Evolutionary conservation across 2,329 filamentous ascomycete genomes (phyloP), one percentile per base, ranked within the genome.

Genomic region (Talaromyces sp.): DNA sequence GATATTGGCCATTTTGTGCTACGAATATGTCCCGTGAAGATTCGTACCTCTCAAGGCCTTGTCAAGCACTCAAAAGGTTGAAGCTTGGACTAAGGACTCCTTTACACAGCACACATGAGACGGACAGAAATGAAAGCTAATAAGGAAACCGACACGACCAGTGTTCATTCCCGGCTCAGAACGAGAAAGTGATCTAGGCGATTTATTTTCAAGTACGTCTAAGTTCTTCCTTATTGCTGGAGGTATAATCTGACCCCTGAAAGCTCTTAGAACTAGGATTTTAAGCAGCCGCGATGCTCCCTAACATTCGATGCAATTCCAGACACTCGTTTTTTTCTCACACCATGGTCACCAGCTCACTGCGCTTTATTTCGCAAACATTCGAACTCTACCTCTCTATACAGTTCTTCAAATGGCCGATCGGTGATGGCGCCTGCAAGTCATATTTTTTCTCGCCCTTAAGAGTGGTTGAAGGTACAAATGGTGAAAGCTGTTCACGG

Each of bases 161-260:
- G 35, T 3, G 43, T 48, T 4, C 53, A 46, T 50, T 54, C 46
- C 26, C 29, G 11, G 27, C 27, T 8, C 57, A 26, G 24, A 53
- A 57, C 3, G 56, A 54, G 3, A 53, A 60, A 57, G 48, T 60
- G 46, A 54, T 46, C 58, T 10, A 60, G 32, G 19, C 53, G 58
- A 26, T 56, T 56, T 9, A 60, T 46, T 17, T 54, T 46, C 21
- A 57, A 51, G 48, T 60, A 43, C 26, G 55, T 53, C 53, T 54
- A 24, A 60, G 56, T 32, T 54, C 54, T 8, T 56, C 58, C 27
- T 43, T 31, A 43, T 8, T 26, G 31, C 26, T 60, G 52, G 35
- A 54, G 58, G 27, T 57, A 60, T n/a, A 54, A 54, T 32, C 58
- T 51, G 11, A 60, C 53, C 24, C 54, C 54, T 60, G 54, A 35